Conservation (phyloP, 1,139 yeast species). For the Casaregolazyma suthepensis region DNA sequence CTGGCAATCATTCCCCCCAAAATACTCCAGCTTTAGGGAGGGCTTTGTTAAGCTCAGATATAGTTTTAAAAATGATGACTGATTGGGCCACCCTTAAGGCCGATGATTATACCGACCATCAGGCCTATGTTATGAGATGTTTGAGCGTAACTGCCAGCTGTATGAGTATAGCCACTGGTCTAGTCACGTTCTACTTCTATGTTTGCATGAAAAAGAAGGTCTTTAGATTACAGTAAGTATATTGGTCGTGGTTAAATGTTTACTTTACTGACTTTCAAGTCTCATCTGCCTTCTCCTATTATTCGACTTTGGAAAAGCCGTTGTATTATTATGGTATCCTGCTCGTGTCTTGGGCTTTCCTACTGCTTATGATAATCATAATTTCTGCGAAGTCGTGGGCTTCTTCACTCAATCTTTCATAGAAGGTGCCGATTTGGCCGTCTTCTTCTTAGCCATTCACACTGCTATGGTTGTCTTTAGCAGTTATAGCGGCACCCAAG, state of each 20-base stretch:
- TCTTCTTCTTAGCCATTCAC: slow-evolving; percentile 76
- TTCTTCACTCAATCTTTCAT: slow-evolving; percentile 78
- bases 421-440: slow-evolving; percentile 86
- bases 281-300: slow-evolving; percentile 59
- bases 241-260: background rate
- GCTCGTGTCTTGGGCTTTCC: slow-evolving; percentile 47
- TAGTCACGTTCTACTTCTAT: slow-evolving; percentile 30
- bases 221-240: slow-evolving; percentile 29
- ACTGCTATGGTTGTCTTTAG: slow-evolving; percentile 66
- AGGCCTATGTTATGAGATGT: slow-evolving; percentile 24
- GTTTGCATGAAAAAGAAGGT: slow-evolving; percentile 27
- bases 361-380: slow-evolving; percentile 46
- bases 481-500: slow-evolving; percentile 47
- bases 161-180: slow-evolving; percentile 28
- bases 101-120: slow-evolving; percentile 22
- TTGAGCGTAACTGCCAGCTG: slow-evolving; percentile 29
- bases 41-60: background rate
- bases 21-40: background rate
- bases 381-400: slow-evolving; percentile 69
- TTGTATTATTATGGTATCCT: slow-evolving; percentile 66
- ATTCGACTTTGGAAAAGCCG: slow-evolving; percentile 72
- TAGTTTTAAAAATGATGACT: slow-evolving; percentile 7
- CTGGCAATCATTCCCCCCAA: background rate
- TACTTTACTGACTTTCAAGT: background rate
- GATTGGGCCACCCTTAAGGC: slow-evolving; percentile 22